Percentiles rank a stretch among this genome's conserved stretches.
These are phyloP conservation scores for Colletotrichum sp. DNA, from an alignment of 2,329 filamentous ascomycete species.

Conservation along the genomic window DNA sequence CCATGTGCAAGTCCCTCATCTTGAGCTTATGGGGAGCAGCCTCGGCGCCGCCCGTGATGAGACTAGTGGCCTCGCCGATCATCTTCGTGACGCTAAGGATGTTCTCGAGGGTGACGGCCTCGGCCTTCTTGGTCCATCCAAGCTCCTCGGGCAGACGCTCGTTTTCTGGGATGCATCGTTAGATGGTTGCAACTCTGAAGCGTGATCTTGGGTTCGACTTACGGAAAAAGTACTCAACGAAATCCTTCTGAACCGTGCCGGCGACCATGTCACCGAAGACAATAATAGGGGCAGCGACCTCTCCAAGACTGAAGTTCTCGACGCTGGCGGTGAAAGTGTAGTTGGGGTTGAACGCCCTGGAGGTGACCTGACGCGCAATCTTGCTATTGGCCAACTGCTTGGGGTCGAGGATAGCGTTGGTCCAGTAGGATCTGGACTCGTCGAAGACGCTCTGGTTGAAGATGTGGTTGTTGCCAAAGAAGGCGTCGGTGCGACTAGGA, in stretches of 20 bases:
- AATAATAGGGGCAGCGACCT: constrained; percentile 54
- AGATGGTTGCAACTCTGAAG: not conserved
- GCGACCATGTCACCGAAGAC: constrained; percentile 48
- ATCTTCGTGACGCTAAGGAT: constrained; percentile 5
- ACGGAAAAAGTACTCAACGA: constrained; percentile 53
- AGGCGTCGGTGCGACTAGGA: constrained; percentile 49
- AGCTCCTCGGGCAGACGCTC: constrained; percentile 14
- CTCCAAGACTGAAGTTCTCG: constrained; percentile 53
- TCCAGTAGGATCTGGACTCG: constrained; percentile 50
- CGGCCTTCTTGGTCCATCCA: constrained; percentile 2
- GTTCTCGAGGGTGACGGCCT: not conserved
- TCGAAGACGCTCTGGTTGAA: constrained; percentile 60
- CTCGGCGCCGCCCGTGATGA: not conserved
- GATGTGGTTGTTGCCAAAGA: constrained; percentile 53
- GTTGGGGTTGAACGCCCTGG: constrained; percentile 49
- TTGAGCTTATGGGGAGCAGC: not conserved
- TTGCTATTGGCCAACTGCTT: constrained; percentile 51
- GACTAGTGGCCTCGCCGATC: not conserved
- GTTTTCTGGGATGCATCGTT: not conserved
- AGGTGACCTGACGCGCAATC: constrained; percentile 46
- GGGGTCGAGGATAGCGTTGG: constrained; percentile 39
- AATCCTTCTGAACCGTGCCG: constrained; percentile 40
- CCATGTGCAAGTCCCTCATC: not conserved
- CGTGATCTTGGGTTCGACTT: constrained; percentile 18
- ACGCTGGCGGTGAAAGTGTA: constrained; percentile 48